These are phyloP conservation scores for Amphichorda felina DNA, from an alignment of 2,329 filamentous ascomycete genomes.

Conservation along the genomic window DNA sequence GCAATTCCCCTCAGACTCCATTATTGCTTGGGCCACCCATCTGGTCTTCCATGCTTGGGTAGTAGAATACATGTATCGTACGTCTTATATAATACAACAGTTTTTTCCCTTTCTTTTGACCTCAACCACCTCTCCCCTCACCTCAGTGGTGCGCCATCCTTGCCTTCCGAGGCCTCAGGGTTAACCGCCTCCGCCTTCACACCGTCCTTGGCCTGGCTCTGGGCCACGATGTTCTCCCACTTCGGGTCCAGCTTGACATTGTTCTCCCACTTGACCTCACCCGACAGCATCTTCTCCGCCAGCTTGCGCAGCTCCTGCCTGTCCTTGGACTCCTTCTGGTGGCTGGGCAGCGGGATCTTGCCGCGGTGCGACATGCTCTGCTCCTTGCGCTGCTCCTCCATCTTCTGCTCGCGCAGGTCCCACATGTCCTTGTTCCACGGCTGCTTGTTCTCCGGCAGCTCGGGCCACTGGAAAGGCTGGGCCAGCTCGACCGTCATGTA, in stretches of 20 bases:
- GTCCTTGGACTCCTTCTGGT: slow-evolving; percentile 27
- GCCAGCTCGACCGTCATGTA: slow-evolving; percentile 90
- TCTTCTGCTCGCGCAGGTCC: slow-evolving; percentile 36
- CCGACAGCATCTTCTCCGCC: slow-evolving; percentile 47
- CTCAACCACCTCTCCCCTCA: no score
- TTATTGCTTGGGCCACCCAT: no score
- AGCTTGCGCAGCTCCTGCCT: slow-evolving; percentile 41
- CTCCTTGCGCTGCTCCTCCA: slow-evolving; percentile 32
- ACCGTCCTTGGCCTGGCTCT: slow-evolving; percentile 8
- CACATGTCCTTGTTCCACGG: slow-evolving; percentile 54
- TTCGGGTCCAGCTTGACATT: slow-evolving; percentile 30
- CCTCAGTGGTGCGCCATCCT: neutral
- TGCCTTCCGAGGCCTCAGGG: neutral
- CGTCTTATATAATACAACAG: neutral
- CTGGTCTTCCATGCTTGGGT: no score
- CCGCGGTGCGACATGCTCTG: slow-evolving; percentile 20
- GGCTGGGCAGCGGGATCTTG: slow-evolving; percentile 25
- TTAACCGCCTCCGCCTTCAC: neutral
- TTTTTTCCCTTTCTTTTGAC: no score
- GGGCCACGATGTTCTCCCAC: slow-evolving; percentile 25
- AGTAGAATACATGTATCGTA: neutral
- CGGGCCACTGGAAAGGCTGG: slow-evolving; percentile 81
- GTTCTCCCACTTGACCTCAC: slow-evolving; percentile 49
- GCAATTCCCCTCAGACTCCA: no score
- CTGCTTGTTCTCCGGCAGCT: slow-evolving; percentile 47